A percentile compares a stretch with the other conserved stretches of the same genome.
Conservation (phyloP, 345 rosid species). For the Populus pruinosa region DNA sequence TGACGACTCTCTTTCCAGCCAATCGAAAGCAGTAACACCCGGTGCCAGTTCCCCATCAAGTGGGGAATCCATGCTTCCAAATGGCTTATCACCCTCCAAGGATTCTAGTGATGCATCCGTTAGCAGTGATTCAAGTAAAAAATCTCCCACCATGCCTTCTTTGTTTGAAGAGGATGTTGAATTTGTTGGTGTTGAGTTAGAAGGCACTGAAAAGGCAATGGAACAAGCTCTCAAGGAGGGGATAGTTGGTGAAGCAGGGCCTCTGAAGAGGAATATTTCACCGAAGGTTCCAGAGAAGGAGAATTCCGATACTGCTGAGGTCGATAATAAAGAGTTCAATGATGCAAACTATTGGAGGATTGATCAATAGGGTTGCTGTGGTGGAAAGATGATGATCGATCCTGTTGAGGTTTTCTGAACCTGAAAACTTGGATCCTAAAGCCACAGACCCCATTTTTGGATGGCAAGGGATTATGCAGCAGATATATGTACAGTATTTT, state of each 20-base stretch:
- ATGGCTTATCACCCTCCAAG: constrained; percentile 47
- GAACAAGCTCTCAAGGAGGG: constrained; percentile 90
- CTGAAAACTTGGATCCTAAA: constrained; percentile 17
- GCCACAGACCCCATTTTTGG: constrained; percentile 19
- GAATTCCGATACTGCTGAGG: constrained; percentile 44
- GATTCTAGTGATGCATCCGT: constrained; percentile 40
- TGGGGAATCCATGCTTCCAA: constrained; percentile 46
- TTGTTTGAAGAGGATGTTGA: constrained; percentile 97
- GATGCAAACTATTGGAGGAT: constrained; percentile 94
- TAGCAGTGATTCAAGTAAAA: constrained; percentile 34
- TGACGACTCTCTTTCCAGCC: constrained; percentile 32
- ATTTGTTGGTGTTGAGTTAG: constrained; percentile 83
- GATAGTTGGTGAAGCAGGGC: constrained; percentile 93
- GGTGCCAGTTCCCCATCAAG: constrained; percentile 34
- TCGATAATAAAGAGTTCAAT: constrained; percentile 74
- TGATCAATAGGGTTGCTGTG: constrained; percentile 82
- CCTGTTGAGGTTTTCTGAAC: constrained; percentile 6
- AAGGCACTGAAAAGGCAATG: constrained; percentile 95
- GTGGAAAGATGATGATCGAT: constrained; percentile 45
- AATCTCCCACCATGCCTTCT: constrained; percentile 48
- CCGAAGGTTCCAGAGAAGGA: constrained; percentile 56
- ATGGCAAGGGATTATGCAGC: constrained; percentile 19
- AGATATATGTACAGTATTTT: constrained; percentile 49
- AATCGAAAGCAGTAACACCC: constrained; percentile 29
- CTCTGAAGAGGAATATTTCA: constrained; percentile 54